Evolutionary conservation across 805 yeast genomes (phyloP), one percentile per base, ranked within the genome.

Genomic region (Saturnispora mendoncae): DNA sequence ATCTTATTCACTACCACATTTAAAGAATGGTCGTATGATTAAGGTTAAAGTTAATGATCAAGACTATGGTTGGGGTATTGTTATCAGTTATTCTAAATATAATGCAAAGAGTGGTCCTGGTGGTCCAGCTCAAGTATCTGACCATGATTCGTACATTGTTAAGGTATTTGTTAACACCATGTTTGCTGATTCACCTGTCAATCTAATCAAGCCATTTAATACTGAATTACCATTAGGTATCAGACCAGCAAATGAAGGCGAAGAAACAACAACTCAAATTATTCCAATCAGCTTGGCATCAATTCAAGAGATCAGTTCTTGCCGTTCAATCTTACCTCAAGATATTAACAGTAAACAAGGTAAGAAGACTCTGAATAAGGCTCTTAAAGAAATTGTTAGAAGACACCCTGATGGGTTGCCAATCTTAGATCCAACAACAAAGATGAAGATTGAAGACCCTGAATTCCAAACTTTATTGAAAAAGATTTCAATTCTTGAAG

Each of bases 61-160:
- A 36, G 83, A 86, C 46, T 94, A 87, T 58, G 97, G 96, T n/a
- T 92, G 98, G 98, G 96, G 90, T 44, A 82, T 84, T 56, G 92
- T 88, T 10, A 77, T 84, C 9, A 76, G 78, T 36, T 84, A 80
- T 51, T 68, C 74, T 32, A 88, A 86, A 61, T 47, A 42, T 37
- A 46, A 47, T 10, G 47, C 46, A 26, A 48, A 43, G 33, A 72
- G 97, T 57, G 49, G 46, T 4, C 54, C 50, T 37, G 81, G 77
- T 54, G 73, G 75, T 18, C 53, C 71, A 9, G 77, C 74, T 42
- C 66, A 65, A 2, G 85, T 66, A 58, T 69, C 80, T 14, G 96
- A 88, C 51, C 96, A 90, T 58, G 95, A 92, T 57, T 76, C 94
- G 0, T 90, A 86, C 58, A 68, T 92, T 46, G 88, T 88, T 9